Evolutionary conservation across 2,329 filamentous ascomycete genomes (phyloP).

Genomic region (Fusarium nodosum): DNA sequence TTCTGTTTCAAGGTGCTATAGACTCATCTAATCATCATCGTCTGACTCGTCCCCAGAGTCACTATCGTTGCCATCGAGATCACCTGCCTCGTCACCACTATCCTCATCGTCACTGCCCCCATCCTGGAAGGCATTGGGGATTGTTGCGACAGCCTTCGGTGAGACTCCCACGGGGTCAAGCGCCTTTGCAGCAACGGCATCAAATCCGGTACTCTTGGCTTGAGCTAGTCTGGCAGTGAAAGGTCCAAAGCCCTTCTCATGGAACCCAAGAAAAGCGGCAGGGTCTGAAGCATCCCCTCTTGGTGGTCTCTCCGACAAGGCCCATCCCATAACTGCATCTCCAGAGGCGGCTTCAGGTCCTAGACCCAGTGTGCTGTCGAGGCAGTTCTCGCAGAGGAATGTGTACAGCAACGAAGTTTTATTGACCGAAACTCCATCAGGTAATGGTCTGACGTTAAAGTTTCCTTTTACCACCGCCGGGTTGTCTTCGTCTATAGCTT

Average conservation of each 20-base stretch:
- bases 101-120: slow-evolving; percentile 3
- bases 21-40: not conserved
- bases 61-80: not conserved
- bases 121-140: slow-evolving; percentile 5
- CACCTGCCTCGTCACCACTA: slow-evolving; percentile 3
- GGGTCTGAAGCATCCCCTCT: slow-evolving; percentile 9
- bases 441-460: slow-evolving; percentile 15
- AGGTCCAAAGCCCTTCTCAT: not conserved
- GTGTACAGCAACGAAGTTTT: slow-evolving; percentile 6
- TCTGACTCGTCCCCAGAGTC: slow-evolving; percentile 1
- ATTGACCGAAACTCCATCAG: slow-evolving; percentile 17
- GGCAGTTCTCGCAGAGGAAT: slow-evolving; percentile 18
- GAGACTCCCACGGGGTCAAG: slow-evolving; percentile 4
- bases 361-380: slow-evolving; percentile 3
- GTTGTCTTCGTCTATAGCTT: slow-evolving; percentile 22
- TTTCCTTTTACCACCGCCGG: not conserved
- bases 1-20: not conserved
- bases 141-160: slow-evolving; percentile 3
- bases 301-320: not conserved
- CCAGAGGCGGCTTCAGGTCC: slow-evolving; percentile 8
- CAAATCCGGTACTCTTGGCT: slow-evolving; percentile 1
- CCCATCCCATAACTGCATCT: slow-evolving; percentile 24
- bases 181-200: slow-evolving; percentile 7
- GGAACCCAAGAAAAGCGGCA: slow-evolving; percentile 6
- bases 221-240: not conserved